A percentile compares a stretch with the other conserved stretches of the same genome.
Conservation (phyloP, 345 rosid species). For the Euphorbia peplus region DNA sequence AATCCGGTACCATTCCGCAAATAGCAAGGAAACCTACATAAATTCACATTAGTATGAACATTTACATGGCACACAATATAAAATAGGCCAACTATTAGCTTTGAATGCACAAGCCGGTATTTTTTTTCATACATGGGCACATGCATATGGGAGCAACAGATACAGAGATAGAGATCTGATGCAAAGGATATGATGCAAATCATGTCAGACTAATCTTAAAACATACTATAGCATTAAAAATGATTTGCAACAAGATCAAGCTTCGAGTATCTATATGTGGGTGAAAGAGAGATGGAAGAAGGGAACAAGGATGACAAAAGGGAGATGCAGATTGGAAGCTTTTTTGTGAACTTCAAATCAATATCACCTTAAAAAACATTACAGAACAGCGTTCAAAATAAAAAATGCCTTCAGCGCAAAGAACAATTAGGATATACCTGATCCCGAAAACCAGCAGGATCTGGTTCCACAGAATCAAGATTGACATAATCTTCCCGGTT, state of each 20-base stretch:
- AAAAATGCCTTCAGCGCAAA: background rate
- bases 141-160: background rate
- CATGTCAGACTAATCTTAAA: background rate
- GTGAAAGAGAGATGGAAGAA: too few species aligned
- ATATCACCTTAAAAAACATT: too few species aligned
- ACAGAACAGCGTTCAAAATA: too few species aligned
- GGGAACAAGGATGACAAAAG: too few species aligned
- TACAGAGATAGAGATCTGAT: background rate
- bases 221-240: background rate
- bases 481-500: slow-evolving; percentile 54
- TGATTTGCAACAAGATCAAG: background rate
- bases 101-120: background rate
- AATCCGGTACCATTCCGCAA: slow-evolving; percentile 74
- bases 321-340: too few species aligned
- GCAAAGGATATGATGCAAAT: background rate
- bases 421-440: slow-evolving; percentile 49
- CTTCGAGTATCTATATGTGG: too few species aligned
- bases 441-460: slow-evolving; percentile 69
- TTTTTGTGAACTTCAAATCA: too few species aligned
- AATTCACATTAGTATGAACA: background rate
- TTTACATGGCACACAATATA: background rate
- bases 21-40: slow-evolving; percentile 62
- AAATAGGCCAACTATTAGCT: background rate
- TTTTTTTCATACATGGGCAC: background rate
- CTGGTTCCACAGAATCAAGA: slow-evolving; percentile 59